Conservation (phyloP, 2,329 filamentous ascomycete genomes). For the Paecilomyces sp. region DNA sequence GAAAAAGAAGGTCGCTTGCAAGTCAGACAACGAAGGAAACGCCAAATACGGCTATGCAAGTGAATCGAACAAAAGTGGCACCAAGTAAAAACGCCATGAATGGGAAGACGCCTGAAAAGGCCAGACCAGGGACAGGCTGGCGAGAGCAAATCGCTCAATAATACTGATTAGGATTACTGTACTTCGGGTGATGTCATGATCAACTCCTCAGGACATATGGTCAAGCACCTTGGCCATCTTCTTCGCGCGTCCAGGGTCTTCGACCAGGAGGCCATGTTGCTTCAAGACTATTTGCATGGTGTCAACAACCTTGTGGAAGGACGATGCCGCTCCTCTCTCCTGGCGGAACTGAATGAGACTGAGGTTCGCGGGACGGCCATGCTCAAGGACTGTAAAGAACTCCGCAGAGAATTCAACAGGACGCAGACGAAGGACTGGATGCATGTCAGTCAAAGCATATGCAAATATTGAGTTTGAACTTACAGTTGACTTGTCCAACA, state of each 20-base stretch:
- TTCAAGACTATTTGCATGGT: constrained; percentile 64
- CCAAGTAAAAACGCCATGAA: not conserved
- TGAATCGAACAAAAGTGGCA: not conserved
- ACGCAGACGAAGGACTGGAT: constrained; percentile 67
- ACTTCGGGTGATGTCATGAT: constrained; percentile 9
- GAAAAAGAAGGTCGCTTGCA: not conserved
- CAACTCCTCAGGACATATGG: not conserved
- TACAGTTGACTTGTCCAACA: constrained; percentile 71
- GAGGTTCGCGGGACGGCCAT: constrained; percentile 67
- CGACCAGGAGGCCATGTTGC: constrained; percentile 59
- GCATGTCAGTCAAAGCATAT: constrained; percentile 13
- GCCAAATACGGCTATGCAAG: not conserved
- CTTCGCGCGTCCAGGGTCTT: constrained; percentile 58
- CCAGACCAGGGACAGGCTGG: not conserved
- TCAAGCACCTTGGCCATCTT: constrained; percentile 53
- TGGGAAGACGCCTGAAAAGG: not conserved
- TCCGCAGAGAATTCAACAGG: constrained; percentile 83
- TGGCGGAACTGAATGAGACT: constrained; percentile 82
- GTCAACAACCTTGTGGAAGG: constrained; percentile 76
- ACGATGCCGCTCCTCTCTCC: constrained; percentile 83
- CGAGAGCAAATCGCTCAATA: not conserved
- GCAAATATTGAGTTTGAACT: constrained; percentile 29
- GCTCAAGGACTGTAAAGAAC: constrained; percentile 82
- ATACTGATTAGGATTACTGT: constrained; percentile 1
- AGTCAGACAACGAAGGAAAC: not conserved